phyloP scores from a whole-genome alignment of 306 rosid species.

The Senna tora region DNA sequence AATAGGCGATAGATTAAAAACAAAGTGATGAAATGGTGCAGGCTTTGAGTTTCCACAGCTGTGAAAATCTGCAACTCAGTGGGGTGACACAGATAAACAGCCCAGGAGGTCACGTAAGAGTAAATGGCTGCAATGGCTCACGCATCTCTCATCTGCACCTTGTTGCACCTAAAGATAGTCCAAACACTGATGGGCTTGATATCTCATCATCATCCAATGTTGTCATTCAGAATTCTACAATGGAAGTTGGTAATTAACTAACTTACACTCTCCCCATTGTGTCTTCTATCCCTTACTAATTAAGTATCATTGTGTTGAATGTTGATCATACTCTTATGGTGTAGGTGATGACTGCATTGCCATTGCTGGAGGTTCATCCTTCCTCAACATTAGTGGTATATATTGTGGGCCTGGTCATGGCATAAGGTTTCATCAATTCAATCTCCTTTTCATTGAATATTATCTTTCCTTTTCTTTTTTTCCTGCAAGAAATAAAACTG shows the following conservation, averaged over 20 bases:
- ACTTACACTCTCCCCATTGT: neutral
- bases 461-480: too few species aligned
- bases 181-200: slow-evolving; percentile 66
- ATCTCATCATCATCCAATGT: slow-evolving; percentile 38
- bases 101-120: slow-evolving; percentile 45
- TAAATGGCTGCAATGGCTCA: slow-evolving; percentile 16
- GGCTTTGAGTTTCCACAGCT: slow-evolving; percentile 29
- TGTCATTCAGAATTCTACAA: slow-evolving; percentile 6
- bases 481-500: too few species aligned
- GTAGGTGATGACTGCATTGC: slow-evolving; percentile 66
- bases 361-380: slow-evolving; percentile 42
- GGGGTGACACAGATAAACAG: slow-evolving; percentile 34
- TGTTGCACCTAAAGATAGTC: slow-evolving; percentile 51
- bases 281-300: neutral
- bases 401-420: slow-evolving; percentile 66
- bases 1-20: too few species aligned
- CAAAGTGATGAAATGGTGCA: slow-evolving; percentile 8
- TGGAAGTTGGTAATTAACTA: slow-evolving; percentile 45
- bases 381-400: slow-evolving; percentile 44
- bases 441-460: neutral
- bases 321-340: neutral
- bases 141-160: slow-evolving; percentile 29
- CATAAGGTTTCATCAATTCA: slow-evolving; percentile 39
- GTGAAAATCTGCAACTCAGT: slow-evolving; percentile 37
- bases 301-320: too few species aligned